Evolutionary conservation across 495 filamentous ascomycete genomes (phyloP).

Genomic region (Aspergillus leporis): DNA sequence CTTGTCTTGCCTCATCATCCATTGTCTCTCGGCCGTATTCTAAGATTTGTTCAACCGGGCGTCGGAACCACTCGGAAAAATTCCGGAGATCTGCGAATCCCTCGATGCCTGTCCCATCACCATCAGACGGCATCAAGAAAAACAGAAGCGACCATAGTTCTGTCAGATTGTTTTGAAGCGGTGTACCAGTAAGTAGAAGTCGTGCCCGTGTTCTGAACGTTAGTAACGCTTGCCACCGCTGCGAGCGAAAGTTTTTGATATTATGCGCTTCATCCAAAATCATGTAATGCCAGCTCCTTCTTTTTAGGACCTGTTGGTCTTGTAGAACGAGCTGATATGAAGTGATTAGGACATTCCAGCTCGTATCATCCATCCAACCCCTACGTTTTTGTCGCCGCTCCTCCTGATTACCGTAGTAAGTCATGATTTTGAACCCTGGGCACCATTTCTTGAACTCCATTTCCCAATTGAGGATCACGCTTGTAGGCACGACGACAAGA

Average conservation of each 20-base stretch:
- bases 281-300: slow-evolving; percentile 96
- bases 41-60: slow-evolving; percentile 90
- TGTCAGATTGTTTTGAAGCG: slow-evolving; percentile 93
- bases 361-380: slow-evolving; percentile 86
- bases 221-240: slow-evolving; percentile 91
- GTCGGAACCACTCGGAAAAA: slow-evolving; percentile 91
- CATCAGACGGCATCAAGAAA: slow-evolving; percentile 90
- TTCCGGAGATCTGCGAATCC: slow-evolving; percentile 89
- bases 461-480: slow-evolving; percentile 99
- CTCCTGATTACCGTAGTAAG: slow-evolving; percentile 92
- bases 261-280: slow-evolving; percentile 98
- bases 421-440: slow-evolving; percentile 96
- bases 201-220: slow-evolving; percentile 86
- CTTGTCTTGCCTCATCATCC: slow-evolving; percentile 85
- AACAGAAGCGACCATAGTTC: slow-evolving; percentile 97
- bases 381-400: slow-evolving; percentile 87
- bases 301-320: slow-evolving; percentile 90
- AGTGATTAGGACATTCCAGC: slow-evolving; percentile 96
- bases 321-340: slow-evolving; percentile 95
- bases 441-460: slow-evolving; percentile 99
- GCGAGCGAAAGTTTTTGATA: slow-evolving; percentile 98
- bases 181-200: slow-evolving; percentile 90
- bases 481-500: slow-evolving; percentile 94
- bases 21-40: slow-evolving; percentile 91
- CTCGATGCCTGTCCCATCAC: slow-evolving; percentile 65